Evolutionary conservation across 1,139 yeast species (phyloP).

Genomic region (Maudiozyma humilis): DNA sequence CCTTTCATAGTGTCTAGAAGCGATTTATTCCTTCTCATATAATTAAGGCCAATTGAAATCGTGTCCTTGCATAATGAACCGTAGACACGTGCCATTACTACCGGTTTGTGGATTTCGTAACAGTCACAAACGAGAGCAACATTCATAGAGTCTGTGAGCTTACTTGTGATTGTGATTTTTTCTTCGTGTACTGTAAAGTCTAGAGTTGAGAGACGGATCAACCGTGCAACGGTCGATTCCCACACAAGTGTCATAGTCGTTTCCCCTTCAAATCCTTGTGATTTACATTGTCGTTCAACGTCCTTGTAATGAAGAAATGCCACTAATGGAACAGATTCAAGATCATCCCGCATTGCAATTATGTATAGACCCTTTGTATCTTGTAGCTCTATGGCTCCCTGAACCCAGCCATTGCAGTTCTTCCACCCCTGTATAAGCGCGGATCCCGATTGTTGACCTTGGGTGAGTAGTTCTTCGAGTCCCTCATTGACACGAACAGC

Average conservation of each 20-base stretch:
- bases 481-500: too few species aligned
- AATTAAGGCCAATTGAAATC: background rate
- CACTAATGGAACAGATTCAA: background rate
- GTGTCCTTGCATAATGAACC: conserved; percentile 2
- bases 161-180: background rate
- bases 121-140: background rate
- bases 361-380: background rate
- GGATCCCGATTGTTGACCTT: background rate
- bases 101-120: background rate
- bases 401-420: background rate
- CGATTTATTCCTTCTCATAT: background rate
- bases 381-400: background rate
- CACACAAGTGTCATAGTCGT: conserved; percentile 1
- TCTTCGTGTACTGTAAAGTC: background rate
- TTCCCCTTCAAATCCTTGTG: conserved; percentile 12
- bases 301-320: background rate
- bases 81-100: background rate
- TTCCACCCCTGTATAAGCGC: background rate
- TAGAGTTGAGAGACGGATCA: background rate
- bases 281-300: conserved; percentile 7
- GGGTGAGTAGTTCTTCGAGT: background rate
- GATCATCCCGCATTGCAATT: background rate
- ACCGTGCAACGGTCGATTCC: background rate
- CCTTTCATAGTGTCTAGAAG: background rate
- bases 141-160: background rate